Base-by-base conservation (phyloP, 163 green algal genomes). In the Scenedesmus sp. region DNA sequence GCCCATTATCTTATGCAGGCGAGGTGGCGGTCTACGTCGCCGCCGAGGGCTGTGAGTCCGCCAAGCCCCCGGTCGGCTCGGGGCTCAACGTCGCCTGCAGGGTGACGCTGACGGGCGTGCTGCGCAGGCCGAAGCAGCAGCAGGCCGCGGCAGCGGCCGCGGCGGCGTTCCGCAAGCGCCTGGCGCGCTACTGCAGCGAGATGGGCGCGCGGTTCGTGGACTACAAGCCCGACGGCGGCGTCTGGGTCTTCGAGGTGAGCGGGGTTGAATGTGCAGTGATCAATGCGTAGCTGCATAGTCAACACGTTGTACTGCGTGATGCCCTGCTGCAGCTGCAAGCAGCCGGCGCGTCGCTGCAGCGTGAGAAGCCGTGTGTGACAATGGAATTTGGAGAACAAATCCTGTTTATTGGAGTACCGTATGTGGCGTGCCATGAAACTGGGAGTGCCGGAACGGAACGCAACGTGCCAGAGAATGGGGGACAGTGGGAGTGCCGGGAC, bases 41-140 rank as follows among this genome's bases (percentile, higher is more conserved):
- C 26, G n/a, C 3, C 24, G 86, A 85, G 37, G 78, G 78, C n/a
- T 76, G n/a, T 35, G 49, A 53, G 16, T 15, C n/a, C 10, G 46
- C 46, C 73, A 99, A 99, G 93, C 97, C 97, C 30, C 91, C 94
- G 6, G 90, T 97, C n/a, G 97, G 97, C 13, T 44, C 95, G 22
- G 97, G 96, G 12, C 95, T 99, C 20, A 99, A 99, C 93, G 94
- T 86, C 49, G 91, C 95, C 1, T 97, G 97, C 7, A 93, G 97
- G 84, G 94, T 99, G 20, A 97, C 93, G 0, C 90, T 98, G 37
- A 91, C 93, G 37, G 88, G 93, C 37, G 91, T 97, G 15, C 94
- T 95, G 92, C 96, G 94, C 87, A 91, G 89, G 89, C n/a, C n/a
- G 7, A 86, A 86, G 81, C 44, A 44, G 49, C 82, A 86, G 46